Percentiles rank a stretch among this genome's conserved stretches.
These are phyloP conservation scores for Mycena rosella DNA, from an alignment of 768 basidiomycete species.

Conservation along the genomic window DNA sequence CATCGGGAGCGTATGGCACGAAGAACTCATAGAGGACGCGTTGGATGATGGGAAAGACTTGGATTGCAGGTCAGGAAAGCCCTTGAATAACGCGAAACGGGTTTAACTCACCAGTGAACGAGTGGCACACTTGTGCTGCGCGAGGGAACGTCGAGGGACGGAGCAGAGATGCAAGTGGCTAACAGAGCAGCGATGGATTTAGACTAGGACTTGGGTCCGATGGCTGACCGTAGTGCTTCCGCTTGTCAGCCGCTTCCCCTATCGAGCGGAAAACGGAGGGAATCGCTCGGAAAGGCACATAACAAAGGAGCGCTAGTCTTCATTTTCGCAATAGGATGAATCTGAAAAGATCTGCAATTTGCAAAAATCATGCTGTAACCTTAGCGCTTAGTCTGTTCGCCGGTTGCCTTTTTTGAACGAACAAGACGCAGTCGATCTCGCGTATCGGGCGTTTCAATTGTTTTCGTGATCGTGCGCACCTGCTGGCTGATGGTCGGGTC, in stretches of 20 bases:
- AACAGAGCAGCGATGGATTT: background rate
- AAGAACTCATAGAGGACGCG: slow-evolving; percentile 8
- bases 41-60: background rate
- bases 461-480: background rate
- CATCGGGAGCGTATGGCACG: slow-evolving; percentile 13
- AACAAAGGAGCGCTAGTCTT: slow-evolving; percentile 11
- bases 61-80: background rate
- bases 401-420: slow-evolving; percentile 5
- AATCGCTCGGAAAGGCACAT: background rate
- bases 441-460: background rate
- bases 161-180: slow-evolving; percentile 3
- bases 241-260: slow-evolving; percentile 18
- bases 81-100: background rate
- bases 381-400: slow-evolving; percentile 2
- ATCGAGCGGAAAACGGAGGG: slow-evolving; percentile 23
- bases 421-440: slow-evolving; percentile 13
- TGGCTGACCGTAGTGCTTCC: slow-evolving; percentile 4
- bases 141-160: background rate
- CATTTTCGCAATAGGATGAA: background rate
- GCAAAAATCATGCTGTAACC: slow-evolving; percentile 2
- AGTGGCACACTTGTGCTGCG: background rate
- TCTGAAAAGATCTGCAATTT: slow-evolving; percentile 16
- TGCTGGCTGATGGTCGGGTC: background rate
- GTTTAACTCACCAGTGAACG: slow-evolving; percentile 7
- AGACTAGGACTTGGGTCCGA: slow-evolving; percentile 22